Conservation (phyloP, 116 monocot genomes). For the Zostera marina region DNA sequence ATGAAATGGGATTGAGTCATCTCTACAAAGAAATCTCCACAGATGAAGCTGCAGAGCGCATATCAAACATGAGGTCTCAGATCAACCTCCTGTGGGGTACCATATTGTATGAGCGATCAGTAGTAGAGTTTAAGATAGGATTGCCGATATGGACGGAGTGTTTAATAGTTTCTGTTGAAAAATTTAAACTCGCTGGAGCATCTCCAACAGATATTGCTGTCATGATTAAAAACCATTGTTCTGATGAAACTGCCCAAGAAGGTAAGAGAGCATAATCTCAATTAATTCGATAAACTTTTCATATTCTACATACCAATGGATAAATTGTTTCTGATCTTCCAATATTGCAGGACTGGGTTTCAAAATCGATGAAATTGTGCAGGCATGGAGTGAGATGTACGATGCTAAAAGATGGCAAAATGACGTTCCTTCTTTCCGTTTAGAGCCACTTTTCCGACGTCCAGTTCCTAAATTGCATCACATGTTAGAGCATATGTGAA, state of each 20-base stretch:
- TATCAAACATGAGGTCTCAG: constrained; percentile 45
- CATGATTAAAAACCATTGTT: constrained; percentile 60
- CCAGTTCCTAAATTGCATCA: constrained; percentile 50
- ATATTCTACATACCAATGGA: background rate
- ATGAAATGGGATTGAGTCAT: constrained; percentile 35
- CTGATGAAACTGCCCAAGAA: constrained; percentile 56
- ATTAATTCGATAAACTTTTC: background rate
- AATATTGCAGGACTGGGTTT: constrained; percentile 45
- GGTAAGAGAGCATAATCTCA: constrained; percentile 16
- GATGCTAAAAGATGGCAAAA: constrained; percentile 57
- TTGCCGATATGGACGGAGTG: constrained; percentile 54
- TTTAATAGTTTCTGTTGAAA: constrained; percentile 41
- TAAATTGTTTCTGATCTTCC: background rate
- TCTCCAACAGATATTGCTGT: constrained; percentile 48
- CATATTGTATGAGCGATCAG: constrained; percentile 67
- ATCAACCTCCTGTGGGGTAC: constrained; percentile 72
- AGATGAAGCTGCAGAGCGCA: constrained; percentile 57
- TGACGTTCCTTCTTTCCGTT: constrained; percentile 47
- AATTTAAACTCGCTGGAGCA: constrained; percentile 51
- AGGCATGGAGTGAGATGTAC: constrained; percentile 82
- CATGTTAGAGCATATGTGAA: constrained; percentile 30
- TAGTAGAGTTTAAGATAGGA: constrained; percentile 56
- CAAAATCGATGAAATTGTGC: constrained; percentile 77
- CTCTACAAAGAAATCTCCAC: constrained; percentile 35
- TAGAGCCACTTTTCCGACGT: constrained; percentile 57